These are phyloP conservation scores for Hemisphaericaspora subhashii DNA, from an alignment of 1,139 yeast genomes.

Conservation along the genomic window DNA sequence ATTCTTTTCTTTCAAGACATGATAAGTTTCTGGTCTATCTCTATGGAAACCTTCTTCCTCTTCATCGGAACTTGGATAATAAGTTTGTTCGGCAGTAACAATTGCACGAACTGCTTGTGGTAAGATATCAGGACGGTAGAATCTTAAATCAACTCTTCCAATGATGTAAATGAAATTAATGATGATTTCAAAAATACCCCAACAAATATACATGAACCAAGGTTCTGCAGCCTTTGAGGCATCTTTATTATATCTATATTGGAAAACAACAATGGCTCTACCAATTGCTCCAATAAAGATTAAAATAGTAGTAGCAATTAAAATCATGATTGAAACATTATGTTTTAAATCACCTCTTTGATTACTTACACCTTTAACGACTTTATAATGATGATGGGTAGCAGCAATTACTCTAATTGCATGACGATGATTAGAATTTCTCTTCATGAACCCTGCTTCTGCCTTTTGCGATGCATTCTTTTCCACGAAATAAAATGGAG, in stretches of 20 bases:
- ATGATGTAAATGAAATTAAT: conserved; percentile 37
- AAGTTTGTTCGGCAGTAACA: conserved; percentile 43
- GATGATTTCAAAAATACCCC: conserved; percentile 42
- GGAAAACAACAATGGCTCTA: conserved; percentile 35
- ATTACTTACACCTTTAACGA: conserved; percentile 43
- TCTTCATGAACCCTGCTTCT: conserved; percentile 42
- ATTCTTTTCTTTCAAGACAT: conserved; percentile 5
- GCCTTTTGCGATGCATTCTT: conserved; percentile 41
- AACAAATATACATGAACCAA: conserved; percentile 35
- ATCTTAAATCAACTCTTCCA: conserved; percentile 48
- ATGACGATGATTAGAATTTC: conserved; percentile 45
- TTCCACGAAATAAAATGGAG: conserved; percentile 43
- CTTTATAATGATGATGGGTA: conserved; percentile 41
- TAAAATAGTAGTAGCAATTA: conserved; percentile 33
- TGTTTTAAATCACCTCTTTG: conserved; percentile 41
- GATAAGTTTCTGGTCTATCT: conserved; percentile 16
- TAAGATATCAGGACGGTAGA: conserved; percentile 46
- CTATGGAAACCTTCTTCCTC: conserved; percentile 19
- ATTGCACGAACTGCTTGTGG: conserved; percentile 39
- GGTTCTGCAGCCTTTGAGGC: conserved; percentile 24
- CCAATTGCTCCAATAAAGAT: conserved; percentile 33
- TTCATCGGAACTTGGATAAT: conserved; percentile 22
- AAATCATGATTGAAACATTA: conserved; percentile 34
- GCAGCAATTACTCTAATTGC: conserved; percentile 48
- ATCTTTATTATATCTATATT: conserved; percentile 21